phyloP scores from a whole-genome alignment of 768 basidiomycete species.

The Suillus subluteus region DNA sequence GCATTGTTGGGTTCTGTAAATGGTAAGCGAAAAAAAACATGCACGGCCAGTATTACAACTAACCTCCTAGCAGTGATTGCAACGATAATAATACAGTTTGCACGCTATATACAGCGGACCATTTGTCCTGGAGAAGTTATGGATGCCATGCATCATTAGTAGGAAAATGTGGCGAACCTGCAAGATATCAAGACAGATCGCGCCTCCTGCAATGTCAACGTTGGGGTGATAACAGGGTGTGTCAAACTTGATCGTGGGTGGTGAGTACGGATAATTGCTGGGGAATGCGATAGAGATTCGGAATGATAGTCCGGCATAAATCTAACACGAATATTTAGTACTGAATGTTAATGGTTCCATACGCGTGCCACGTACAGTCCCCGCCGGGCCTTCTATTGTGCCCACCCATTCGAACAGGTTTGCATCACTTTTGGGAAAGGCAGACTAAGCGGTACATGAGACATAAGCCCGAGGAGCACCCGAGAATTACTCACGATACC shows the following conservation, averaged over 20 bases:
- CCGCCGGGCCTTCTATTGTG: slow-evolving; percentile 80
- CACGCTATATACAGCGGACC: slow-evolving; percentile 93
- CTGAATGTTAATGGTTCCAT: slow-evolving; percentile 10
- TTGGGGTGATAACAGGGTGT: slow-evolving; percentile 93
- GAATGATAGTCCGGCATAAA: slow-evolving; percentile 80
- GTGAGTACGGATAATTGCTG: slow-evolving; percentile 84
- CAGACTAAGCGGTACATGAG: slow-evolving; percentile 57
- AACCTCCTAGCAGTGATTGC: slow-evolving; percentile 87
- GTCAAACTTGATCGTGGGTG: slow-evolving; percentile 86
- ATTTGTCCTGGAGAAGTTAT: slow-evolving; percentile 66
- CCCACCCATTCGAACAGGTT: slow-evolving; percentile 92
- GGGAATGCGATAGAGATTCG: slow-evolving; percentile 87
- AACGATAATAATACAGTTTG: slow-evolving; percentile 87
- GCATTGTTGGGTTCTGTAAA: slow-evolving; percentile 87
- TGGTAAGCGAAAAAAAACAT: slow-evolving; percentile 5
- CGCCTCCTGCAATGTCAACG: slow-evolving; percentile 75
- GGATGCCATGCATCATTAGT: neutral
- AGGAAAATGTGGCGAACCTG: slow-evolving; percentile 52
- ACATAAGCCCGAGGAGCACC: neutral
- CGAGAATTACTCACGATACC: slow-evolving; percentile 67
- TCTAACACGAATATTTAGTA: slow-evolving; percentile 39
- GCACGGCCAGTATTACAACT: slow-evolving; percentile 24
- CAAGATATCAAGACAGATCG: slow-evolving; percentile 87
- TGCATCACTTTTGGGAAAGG: slow-evolving; percentile 85
- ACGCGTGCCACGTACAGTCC: slow-evolving; percentile 56